Percentiles rank a stretch among this genome's conserved stretches.
phyloP scores from a whole-genome alignment of 2,329 filamentous ascomycete genomes.

The Geosmithia flava region DNA sequence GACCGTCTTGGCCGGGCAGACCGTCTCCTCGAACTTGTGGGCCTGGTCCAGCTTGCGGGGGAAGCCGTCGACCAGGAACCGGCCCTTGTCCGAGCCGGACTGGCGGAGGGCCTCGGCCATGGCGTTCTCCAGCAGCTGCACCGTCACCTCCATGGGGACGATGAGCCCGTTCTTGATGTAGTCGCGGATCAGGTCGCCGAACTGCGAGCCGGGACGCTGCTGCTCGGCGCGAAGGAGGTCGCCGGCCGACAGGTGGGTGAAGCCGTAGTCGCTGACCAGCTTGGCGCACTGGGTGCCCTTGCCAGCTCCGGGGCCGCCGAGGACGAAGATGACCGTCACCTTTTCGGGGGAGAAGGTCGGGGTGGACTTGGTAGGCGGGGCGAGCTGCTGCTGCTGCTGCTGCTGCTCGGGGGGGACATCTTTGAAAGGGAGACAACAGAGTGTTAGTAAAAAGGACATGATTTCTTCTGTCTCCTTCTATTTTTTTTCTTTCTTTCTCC shows the following conservation, averaged over 20 bases:
- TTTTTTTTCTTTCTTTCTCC: neutral
- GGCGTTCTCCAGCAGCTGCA: slow-evolving; percentile 85
- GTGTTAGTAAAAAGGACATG: neutral
- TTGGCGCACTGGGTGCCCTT: slow-evolving; percentile 94
- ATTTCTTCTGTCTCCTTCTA: neutral
- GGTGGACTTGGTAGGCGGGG: slow-evolving; percentile 6
- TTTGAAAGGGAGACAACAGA: neutral
- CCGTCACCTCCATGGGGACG: slow-evolving; percentile 97
- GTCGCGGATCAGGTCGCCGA: slow-evolving; percentile 82
- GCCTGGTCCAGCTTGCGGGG: slow-evolving; percentile 97
- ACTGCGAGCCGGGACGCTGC: slow-evolving; percentile 72
- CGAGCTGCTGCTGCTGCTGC: neutral
- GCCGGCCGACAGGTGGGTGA: slow-evolving; percentile 86
- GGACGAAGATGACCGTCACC: slow-evolving; percentile 91
- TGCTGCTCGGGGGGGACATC: neutral
- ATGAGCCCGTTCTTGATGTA: slow-evolving; percentile 93
- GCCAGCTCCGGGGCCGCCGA: slow-evolving; percentile 88
- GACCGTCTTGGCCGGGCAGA: slow-evolving; percentile 73
- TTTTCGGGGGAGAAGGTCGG: slow-evolving; percentile 65
- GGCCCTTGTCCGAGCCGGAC: slow-evolving; percentile 36
- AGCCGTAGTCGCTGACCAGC: slow-evolving; percentile 77
- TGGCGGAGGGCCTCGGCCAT: slow-evolving; percentile 60
- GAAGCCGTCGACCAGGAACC: slow-evolving; percentile 76
- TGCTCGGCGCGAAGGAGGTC: slow-evolving; percentile 92
- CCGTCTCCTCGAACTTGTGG: slow-evolving; percentile 78